Percentiles rank a stretch among this genome's conserved stretches.
phyloP scores from a whole-genome alignment of 2,329 filamentous ascomycete genomes.

The Coniella vitis region DNA sequence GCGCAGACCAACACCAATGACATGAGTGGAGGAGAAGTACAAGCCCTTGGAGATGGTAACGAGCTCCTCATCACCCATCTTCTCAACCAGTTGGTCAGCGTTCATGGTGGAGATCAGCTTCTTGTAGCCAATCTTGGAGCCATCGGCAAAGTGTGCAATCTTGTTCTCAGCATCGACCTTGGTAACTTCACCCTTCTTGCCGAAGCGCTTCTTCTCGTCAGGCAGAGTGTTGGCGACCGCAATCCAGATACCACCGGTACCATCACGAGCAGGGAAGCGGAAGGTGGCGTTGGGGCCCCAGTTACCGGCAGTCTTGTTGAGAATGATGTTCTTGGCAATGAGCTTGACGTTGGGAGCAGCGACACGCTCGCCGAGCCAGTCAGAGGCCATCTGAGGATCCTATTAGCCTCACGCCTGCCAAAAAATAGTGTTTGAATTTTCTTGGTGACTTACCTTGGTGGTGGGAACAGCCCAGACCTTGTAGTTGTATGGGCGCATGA shows the following conservation, averaged over 20 bases:
- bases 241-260: slow-evolving; percentile 98
- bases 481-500: slow-evolving; percentile 99
- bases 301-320: slow-evolving; percentile 91
- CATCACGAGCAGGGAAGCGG: slow-evolving; percentile 91
- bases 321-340: slow-evolving; percentile 87
- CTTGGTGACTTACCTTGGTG: slow-evolving; percentile 84
- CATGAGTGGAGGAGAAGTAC: slow-evolving; percentile 95
- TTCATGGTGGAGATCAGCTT: slow-evolving; percentile 96
- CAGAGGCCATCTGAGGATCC: slow-evolving; percentile 80
- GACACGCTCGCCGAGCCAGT: slow-evolving; percentile 97
- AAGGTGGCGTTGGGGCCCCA: slow-evolving; percentile 99
- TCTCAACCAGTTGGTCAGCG: slow-evolving; percentile 79
- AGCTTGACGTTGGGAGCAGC: slow-evolving; percentile 93
- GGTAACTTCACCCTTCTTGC: slow-evolving; percentile 73
- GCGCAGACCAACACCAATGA: slow-evolving; percentile 91
- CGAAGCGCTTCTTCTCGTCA: slow-evolving; percentile 85
- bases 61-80: slow-evolving; percentile 83
- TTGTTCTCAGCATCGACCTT: slow-evolving; percentile 85
- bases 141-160: slow-evolving; percentile 73
- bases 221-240: slow-evolving; percentile 90
- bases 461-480: slow-evolving; percentile 99
- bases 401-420: neutral
- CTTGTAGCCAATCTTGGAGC: slow-evolving; percentile 82
- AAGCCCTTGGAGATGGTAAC: slow-evolving; percentile 79
- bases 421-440: slow-evolving; percentile 39